Evolutionary conservation across 371 early-diverging fungal genomes (phyloP).

Genomic region (Mortierella sp.): DNA sequence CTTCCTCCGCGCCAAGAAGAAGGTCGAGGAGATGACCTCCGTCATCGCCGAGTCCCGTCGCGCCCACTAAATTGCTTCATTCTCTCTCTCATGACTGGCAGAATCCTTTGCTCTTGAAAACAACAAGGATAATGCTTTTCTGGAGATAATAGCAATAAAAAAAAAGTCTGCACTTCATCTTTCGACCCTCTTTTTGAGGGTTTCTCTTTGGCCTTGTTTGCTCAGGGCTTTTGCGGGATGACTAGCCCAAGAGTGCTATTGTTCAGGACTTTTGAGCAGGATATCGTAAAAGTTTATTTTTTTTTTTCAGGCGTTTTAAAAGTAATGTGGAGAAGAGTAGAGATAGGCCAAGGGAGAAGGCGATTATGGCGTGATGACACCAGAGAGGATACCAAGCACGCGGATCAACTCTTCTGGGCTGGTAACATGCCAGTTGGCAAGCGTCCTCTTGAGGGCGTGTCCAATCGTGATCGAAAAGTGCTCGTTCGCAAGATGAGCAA

Average conservation of each 20-base stretch:
- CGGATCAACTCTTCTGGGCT: constrained; percentile 68
- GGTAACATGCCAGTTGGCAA: constrained; percentile 84
- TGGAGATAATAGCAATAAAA: constrained; percentile 5
- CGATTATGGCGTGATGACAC: constrained; percentile 28
- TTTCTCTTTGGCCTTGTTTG: not conserved
- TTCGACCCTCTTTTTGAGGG: not conserved
- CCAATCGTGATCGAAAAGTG: constrained; percentile 82
- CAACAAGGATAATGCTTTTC: not conserved
- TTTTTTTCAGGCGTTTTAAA: not conserved
- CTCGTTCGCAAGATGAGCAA: constrained; percentile 16
- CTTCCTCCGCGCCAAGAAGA: constrained; percentile 97
- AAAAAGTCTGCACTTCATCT: constrained; percentile 4
- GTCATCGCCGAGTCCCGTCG: constrained; percentile 98
- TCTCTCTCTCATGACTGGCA: not conserved
- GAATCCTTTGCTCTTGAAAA: not conserved
- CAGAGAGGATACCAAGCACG: constrained; percentile 52
- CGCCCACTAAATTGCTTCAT: constrained; percentile 59
- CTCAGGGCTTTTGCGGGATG: not conserved
- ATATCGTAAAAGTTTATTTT: not conserved
- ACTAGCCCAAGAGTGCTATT: no score
- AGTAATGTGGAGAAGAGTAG: not conserved
- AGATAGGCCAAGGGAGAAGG: not conserved
- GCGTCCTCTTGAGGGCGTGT: constrained; percentile 82
- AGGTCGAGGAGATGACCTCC: constrained; percentile 97
- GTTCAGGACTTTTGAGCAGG: not conserved